Evolutionary conservation across 768 basidiomycete genomes (phyloP).

Genomic region (Tylopilus subfusipes): DNA sequence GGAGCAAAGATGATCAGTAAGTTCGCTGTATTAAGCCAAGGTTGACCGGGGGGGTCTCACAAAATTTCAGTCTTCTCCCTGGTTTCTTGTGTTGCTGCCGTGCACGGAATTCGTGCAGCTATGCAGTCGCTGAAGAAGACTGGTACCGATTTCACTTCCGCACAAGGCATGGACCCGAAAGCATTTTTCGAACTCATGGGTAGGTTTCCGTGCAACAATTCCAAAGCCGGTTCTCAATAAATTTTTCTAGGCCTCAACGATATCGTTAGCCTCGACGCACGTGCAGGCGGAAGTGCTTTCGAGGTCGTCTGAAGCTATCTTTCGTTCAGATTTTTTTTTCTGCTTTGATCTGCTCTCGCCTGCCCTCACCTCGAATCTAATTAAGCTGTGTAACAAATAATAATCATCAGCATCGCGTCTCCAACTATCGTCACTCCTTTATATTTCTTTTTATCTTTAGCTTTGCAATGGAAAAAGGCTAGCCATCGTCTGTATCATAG

Average conservation of each 20-base stretch:
- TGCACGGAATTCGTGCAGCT: constrained; percentile 74
- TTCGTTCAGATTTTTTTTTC: not conserved
- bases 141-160: constrained; percentile 63
- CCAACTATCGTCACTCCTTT: constrained; percentile 19
- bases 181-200: constrained; percentile 78
- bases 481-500: not conserved
- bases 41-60: not conserved
- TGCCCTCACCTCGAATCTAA: not conserved
- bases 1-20: constrained; percentile 78
- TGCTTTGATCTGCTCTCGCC: not conserved
- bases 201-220: constrained; percentile 25
- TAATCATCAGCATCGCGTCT: constrained; percentile 18
- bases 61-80: constrained; percentile 60
- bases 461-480: constrained; percentile 17
- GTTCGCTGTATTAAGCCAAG: constrained; percentile 21
- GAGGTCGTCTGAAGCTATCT: constrained; percentile 38
- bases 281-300: constrained; percentile 60
- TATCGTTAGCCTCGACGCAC: constrained; percentile 50
- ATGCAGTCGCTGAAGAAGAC: constrained; percentile 75
- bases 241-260: constrained; percentile 45
- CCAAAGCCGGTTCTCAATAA: not conserved
- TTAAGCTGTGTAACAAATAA: constrained; percentile 20
- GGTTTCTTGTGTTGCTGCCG: constrained; percentile 71
- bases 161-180: constrained; percentile 71
- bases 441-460: constrained; percentile 20